Conservation (phyloP, 805 yeast species). For the Kuraishia hungarica region DNA sequence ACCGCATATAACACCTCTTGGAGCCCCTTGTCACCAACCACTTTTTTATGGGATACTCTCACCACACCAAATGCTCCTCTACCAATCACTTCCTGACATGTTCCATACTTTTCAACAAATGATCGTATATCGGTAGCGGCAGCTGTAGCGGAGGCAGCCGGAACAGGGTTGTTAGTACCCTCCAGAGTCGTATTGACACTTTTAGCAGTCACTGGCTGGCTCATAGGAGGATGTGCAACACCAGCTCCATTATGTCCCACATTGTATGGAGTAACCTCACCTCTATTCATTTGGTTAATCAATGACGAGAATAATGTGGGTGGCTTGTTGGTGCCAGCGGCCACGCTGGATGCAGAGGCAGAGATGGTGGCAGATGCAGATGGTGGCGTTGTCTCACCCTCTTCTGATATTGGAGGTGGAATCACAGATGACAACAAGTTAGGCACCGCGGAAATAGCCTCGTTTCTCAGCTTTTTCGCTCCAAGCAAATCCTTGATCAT, state of each 20-base stretch:
- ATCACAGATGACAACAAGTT: conserved; percentile 37
- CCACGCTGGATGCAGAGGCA: conserved; percentile 4
- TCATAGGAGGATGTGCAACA: conserved; percentile 5
- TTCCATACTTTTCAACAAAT: conserved; percentile 84
- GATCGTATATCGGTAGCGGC: conserved; percentile 26
- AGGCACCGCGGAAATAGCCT: conserved; percentile 68
- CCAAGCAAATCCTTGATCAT: conserved; percentile 75
- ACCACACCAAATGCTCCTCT: conserved; percentile 94
- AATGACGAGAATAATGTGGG: conserved; percentile 68
- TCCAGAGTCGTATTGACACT: background rate
- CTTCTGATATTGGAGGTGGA: conserved; percentile 2
- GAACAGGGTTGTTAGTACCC: no score
- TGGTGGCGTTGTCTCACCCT: background rate
- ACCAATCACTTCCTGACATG: conserved; percentile 92
- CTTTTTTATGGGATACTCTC: conserved; percentile 71
- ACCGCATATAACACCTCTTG: conserved; percentile 62
- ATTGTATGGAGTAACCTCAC: conserved; percentile 21
- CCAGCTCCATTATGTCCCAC: conserved; percentile 4
- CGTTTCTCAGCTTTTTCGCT: conserved; percentile 60
- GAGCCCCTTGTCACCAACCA: conserved; percentile 20
- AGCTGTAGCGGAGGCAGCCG: background rate
- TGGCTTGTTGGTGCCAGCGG: conserved; percentile 27
- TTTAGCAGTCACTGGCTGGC: conserved; percentile 15
- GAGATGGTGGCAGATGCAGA: conserved; percentile 2
- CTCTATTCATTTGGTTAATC: conserved; percentile 43